A percentile compares a stretch with the other conserved stretches of the same genome.
These are phyloP conservation scores for Rhodocollybia butyracea DNA, from an alignment of 768 basidiomycete genomes.

Conservation along the genomic window DNA sequence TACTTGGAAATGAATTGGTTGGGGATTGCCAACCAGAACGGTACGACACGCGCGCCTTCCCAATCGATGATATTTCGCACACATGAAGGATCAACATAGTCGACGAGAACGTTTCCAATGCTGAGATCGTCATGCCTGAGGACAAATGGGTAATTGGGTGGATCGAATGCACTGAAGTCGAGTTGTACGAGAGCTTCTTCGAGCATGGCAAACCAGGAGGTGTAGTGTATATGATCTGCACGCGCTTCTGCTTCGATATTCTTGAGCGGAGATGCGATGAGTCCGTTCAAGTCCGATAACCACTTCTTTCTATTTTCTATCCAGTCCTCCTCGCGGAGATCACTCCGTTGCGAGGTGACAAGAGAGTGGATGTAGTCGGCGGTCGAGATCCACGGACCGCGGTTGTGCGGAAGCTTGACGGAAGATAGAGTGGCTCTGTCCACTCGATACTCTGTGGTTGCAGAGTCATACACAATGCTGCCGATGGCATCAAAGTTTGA, in stretches of 20 bases:
- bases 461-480: background rate
- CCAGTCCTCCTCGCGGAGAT: background rate
- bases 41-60: background rate
- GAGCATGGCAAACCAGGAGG: background rate
- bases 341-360: background rate
- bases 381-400: background rate
- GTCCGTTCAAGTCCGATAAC: background rate
- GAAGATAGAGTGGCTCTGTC: too few relatives aligned
- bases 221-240: background rate
- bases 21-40: background rate
- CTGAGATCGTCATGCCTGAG: background rate
- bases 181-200: background rate
- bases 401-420: background rate
- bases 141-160: background rate
- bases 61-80: background rate
- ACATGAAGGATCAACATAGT: background rate
- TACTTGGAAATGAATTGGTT: too few relatives aligned
- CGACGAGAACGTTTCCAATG: background rate
- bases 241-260: background rate
- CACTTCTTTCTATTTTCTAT: background rate
- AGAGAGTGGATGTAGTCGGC: background rate
- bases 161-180: background rate
- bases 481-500: background rate
- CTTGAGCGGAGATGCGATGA: background rate
- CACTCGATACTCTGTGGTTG: background rate